These are phyloP conservation scores for Piper betle DNA, from an alignment of 164 flowering plant species.

Conservation along the genomic window DNA sequence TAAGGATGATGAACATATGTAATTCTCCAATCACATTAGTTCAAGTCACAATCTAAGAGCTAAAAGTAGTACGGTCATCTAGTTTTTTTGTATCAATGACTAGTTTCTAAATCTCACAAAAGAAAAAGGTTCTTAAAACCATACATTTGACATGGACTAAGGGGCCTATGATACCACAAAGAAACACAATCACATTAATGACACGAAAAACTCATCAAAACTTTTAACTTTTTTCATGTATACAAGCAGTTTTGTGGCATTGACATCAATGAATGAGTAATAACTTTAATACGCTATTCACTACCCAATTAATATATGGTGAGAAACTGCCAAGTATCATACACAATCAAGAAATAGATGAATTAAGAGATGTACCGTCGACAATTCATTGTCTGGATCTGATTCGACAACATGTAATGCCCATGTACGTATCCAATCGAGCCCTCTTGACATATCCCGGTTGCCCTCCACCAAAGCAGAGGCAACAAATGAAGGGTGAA, in stretches of 20 bases:
- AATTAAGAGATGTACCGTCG: conserved; percentile 35
- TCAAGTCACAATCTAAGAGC: too few relatives aligned
- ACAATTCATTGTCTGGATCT: conserved; percentile 78
- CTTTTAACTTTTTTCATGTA: too few relatives aligned
- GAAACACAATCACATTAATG: too few relatives aligned
- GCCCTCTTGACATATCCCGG: conserved; percentile 52
- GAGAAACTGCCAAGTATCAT: background rate
- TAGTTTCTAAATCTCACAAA: background rate
- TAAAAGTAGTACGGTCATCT: too few relatives aligned
- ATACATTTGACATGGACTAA: too few relatives aligned
- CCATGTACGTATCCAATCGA: conserved; percentile 92
- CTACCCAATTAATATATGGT: background rate
- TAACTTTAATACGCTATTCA: background rate
- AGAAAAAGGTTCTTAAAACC: background rate
- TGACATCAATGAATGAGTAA: too few relatives aligned
- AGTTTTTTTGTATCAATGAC: background rate
- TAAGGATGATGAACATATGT: background rate
- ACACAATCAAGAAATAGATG: background rate
- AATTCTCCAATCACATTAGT: too few relatives aligned
- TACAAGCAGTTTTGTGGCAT: too few relatives aligned
- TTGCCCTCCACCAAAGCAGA: conserved; percentile 69
- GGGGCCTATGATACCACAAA: too few relatives aligned
- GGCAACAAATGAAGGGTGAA: conserved; percentile 82
- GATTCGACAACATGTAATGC: conserved; percentile 69
- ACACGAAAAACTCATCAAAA: too few relatives aligned